Evolutionary conservation across 2,329 filamentous ascomycete genomes (phyloP), one percentile per base, ranked within the genome.

Genomic region (Botryotinia convoluta): DNA sequence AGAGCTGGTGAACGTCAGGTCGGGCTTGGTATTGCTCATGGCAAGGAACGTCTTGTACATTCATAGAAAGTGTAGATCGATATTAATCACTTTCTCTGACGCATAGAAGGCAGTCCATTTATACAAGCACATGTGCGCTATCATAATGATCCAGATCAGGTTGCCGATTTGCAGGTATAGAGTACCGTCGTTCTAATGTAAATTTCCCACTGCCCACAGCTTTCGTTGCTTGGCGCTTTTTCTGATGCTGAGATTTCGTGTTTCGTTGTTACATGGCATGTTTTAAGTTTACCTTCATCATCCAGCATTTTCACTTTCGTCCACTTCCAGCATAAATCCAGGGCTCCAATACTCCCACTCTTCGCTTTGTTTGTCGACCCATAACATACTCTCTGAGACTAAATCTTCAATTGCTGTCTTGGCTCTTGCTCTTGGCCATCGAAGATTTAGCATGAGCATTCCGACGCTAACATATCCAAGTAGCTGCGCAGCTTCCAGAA

Each of bases 301-400:
- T 44, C 63, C 69, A 35, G 42, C 18, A 64, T 76, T 77, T 48
- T 35, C 71, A 62, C 72, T 62, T 32, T 77, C 77, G 37, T 78
- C 74, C 44, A 75, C 74, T 65, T 81, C 80, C 26, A 81, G 77
- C 79, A 95, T 93, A 75, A 92, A 93, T 0, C 91, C 90, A 0
- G 93, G 93, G 74, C 90, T 93, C 96, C 96, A 99, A 79, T 98
- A 99, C 83, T 98, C 95, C 82, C 91, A 94, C 84, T 98, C 95
- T 14, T 88, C 86, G 48, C 87, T 90, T 83, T 98, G 94, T 77
- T 89, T 90, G 82, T 99, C 96, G 9, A 98, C 90, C 96, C 96
- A 99, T 22, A 99, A 89, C 85, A 99, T 89, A 70, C 94, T 94
- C 79, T 97, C 94, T 0, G 91, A 90, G 69, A 98, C 86, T 48